Conservation (phyloP, 2,329 filamentous ascomycete species). For the Claviceps capensis region DNA sequence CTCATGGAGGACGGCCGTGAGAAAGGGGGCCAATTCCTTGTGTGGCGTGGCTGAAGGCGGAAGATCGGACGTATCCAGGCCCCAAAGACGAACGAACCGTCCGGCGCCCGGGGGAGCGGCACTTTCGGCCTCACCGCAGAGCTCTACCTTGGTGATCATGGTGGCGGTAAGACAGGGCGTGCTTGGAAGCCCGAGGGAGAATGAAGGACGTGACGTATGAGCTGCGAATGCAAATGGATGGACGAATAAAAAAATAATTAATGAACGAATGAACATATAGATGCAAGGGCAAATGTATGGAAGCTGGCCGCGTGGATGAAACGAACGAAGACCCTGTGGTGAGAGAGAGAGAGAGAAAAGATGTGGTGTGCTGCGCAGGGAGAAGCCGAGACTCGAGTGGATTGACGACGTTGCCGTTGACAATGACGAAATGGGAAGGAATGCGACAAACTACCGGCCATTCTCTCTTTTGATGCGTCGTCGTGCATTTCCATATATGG, state of each 20-base stretch:
- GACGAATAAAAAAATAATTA: neutral
- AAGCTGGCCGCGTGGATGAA: neutral
- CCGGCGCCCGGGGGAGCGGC: conserved; percentile 18
- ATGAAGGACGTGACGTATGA: neutral
- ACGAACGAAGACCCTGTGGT: neutral
- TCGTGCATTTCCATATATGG: neutral
- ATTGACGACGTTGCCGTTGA: neutral
- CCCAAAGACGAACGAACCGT: conserved; percentile 40
- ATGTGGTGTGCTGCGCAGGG: neutral
- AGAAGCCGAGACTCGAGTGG: neutral
- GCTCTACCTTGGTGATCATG: conserved; percentile 1
- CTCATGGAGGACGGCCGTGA: conserved; percentile 41
- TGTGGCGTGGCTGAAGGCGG: conserved; percentile 25
- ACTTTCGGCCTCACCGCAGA: conserved; percentile 7
- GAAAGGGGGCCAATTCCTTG: conserved; percentile 35
- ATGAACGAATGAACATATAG: neutral
- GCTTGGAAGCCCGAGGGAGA: neutral
- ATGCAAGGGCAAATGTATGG: too few species aligned
- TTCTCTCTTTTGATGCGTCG: neutral
- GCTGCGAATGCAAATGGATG: neutral
- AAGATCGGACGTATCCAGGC: conserved; percentile 33
- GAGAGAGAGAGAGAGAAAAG: neutral
- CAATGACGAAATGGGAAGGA: neutral
- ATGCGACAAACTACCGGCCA: neutral
- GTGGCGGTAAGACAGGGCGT: neutral